Evolutionary conservation across 2,329 filamentous ascomycete species (phyloP), one percentile per base, ranked within the genome.

Genomic region (Torrubiella hemipterigena): DNA sequence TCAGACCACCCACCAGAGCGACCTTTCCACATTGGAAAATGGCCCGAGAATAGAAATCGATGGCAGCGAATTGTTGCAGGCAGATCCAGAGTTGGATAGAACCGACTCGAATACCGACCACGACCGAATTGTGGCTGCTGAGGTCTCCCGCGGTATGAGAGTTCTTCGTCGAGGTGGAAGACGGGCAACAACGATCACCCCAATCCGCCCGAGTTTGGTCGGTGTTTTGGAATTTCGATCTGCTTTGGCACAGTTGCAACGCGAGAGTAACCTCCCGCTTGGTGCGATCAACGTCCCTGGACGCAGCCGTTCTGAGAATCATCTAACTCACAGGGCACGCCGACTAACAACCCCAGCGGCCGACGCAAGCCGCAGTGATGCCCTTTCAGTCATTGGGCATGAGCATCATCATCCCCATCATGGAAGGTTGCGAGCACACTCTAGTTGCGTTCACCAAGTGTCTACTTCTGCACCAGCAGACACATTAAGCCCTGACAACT

Each of bases 171-270:
- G 82, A 1, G 61, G 63, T 19, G 66, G 73, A 28, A 67, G 67
- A 27, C 70, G 76, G 39, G 74, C 80, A 42, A 79, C 78, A 41
- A 85, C 84, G 3, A 70, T 87, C 38, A 89, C 78, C 6, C 81
- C 86, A 0, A 95, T 98, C 39, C 72, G 91, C 26, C 89, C 91
- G 2, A 96, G 91, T 61, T 62, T 98, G 28, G 80, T 98, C 4
- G 91, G 91, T 26, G 91, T 84, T 7, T 64, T 98, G 35, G 91
- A 98, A 55, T 98, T 98, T 45, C 73, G 87, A 44, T 89, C 89
- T 3, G 80, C 94, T 4, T 62, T 98, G 27, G 80, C 83, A n/a
- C 86, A 86, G 3, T 59, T 98, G 34, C 78, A 93, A 46, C 81
- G 77, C 41, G 82, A 85, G 34, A 74, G 82, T 47, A 91, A 84